These are phyloP conservation scores for Epichloe brachyelytri DNA, from an alignment of 2,329 filamentous ascomycete species.

Conservation along the genomic window DNA sequence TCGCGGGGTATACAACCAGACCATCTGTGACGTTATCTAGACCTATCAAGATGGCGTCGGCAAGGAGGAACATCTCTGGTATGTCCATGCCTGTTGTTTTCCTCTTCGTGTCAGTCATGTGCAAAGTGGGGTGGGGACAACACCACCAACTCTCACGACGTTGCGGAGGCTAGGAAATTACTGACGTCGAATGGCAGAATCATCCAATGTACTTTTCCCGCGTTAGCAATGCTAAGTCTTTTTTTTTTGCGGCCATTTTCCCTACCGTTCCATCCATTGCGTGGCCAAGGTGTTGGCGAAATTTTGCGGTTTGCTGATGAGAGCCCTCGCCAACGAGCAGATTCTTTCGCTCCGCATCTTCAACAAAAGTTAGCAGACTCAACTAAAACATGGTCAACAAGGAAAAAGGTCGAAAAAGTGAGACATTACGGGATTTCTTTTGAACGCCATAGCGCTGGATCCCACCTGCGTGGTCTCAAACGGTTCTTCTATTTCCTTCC, in stretches of 20 bases:
- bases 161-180: not conserved
- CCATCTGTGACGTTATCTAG: slow-evolving; percentile 56
- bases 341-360: slow-evolving; percentile 8
- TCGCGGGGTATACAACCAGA: slow-evolving; percentile 65
- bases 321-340: slow-evolving; percentile 22
- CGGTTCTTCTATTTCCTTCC: slow-evolving; percentile 78
- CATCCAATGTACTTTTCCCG: slow-evolving; percentile 46
- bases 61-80: slow-evolving; percentile 53
- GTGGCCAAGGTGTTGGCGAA: slow-evolving; percentile 19
- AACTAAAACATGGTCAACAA: not conserved
- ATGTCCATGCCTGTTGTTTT: slow-evolving; percentile 34
- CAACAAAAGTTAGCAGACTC: not conserved
- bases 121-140: not conserved
- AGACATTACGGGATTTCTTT: slow-evolving; percentile 9
- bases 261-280: slow-evolving; percentile 42
- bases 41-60: slow-evolving; percentile 54
- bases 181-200: slow-evolving; percentile 51
- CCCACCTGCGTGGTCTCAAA: slow-evolving; percentile 72
- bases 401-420: not conserved
- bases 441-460: slow-evolving; percentile 25
- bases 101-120: slow-evolving; percentile 22
- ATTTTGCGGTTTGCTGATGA: slow-evolving; percentile 24
- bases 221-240: too few relatives aligned
- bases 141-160: not conserved
- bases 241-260: too few relatives aligned